A percentile compares a stretch with the other conserved stretches of the same genome.
Evolutionary conservation across 768 basidiomycete genomes (phyloP).

Genomic region (Pleurotus salmoneostramineus): DNA sequence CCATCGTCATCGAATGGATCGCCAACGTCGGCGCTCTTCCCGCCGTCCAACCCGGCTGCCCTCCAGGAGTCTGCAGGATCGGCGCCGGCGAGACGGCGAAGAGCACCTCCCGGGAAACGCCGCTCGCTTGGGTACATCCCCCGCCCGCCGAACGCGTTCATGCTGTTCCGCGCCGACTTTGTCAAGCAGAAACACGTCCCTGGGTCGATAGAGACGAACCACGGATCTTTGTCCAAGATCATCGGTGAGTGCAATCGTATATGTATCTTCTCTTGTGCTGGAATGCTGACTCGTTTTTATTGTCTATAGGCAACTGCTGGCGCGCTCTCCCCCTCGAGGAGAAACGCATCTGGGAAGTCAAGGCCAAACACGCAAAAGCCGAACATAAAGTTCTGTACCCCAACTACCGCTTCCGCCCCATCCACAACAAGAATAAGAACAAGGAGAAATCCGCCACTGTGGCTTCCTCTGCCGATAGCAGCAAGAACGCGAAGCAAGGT

Average conservation of each 20-base stretch:
- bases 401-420: slow-evolving; percentile 55
- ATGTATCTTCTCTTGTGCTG: slow-evolving; percentile 22
- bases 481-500: background rate
- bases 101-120: slow-evolving; percentile 57
- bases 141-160: slow-evolving; percentile 82
- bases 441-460: slow-evolving; percentile 31
- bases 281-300: slow-evolving; percentile 15
- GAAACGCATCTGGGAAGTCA: slow-evolving; percentile 68
- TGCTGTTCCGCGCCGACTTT: slow-evolving; percentile 81
- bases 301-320: slow-evolving; percentile 65
- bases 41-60: slow-evolving; percentile 38
- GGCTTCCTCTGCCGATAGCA: slow-evolving; percentile 7
- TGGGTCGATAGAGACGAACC: slow-evolving; percentile 73
- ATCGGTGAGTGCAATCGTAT: slow-evolving; percentile 39
- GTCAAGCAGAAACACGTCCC: slow-evolving; percentile 78
- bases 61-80: slow-evolving; percentile 21
- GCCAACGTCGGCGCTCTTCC: slow-evolving; percentile 42
- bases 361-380: slow-evolving; percentile 70
- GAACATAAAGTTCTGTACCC: slow-evolving; percentile 69
- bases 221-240: slow-evolving; percentile 71
- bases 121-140: slow-evolving; percentile 66
- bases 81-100: slow-evolving; percentile 25
- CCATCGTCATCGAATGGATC: slow-evolving; percentile 26
- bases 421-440: slow-evolving; percentile 48
- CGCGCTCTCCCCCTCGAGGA: slow-evolving; percentile 65